These are phyloP conservation scores for Mariannaea elegans DNA, from an alignment of 2,329 filamentous ascomycete species.

Conservation along the genomic window DNA sequence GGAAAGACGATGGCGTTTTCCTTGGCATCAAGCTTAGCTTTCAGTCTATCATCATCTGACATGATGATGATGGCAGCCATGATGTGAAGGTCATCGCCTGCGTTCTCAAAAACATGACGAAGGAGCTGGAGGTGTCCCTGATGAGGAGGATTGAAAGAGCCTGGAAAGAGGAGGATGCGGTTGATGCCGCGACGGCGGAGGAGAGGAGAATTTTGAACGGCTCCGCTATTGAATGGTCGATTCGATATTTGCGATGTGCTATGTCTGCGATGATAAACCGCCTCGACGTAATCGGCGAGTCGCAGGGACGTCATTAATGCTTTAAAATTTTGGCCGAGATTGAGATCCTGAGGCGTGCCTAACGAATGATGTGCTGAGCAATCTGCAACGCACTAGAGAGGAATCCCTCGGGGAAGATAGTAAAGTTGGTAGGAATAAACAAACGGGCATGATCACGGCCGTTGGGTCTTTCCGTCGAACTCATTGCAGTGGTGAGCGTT, in stretches of 20 bases:
- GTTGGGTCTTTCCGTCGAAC: too few relatives aligned
- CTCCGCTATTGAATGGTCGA: constrained; percentile 29
- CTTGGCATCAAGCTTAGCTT: constrained; percentile 30
- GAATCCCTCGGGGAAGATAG: too few relatives aligned
- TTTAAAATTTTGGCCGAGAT: too few relatives aligned
- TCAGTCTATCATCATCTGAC: constrained; percentile 36
- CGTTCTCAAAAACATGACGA: constrained; percentile 38
- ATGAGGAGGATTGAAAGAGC: constrained; percentile 51
- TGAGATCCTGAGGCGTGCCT: too few relatives aligned
- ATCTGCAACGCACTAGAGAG: too few relatives aligned
- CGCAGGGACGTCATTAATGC: constrained; percentile 14
- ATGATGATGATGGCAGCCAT: constrained; percentile 44
- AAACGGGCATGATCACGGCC: too few relatives aligned
- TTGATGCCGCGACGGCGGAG: constrained; percentile 31
- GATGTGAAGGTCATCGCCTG: constrained; percentile 40
- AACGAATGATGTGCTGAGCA: too few relatives aligned
- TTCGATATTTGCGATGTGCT: neutral
- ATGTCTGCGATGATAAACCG: neutral
- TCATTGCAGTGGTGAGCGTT: too few relatives aligned
- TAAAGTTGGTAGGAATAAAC: too few relatives aligned
- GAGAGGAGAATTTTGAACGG: constrained; percentile 3
- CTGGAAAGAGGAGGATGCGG: constrained; percentile 47
- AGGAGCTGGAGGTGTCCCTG: constrained; percentile 46
- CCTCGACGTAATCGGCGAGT: constrained; percentile 32
- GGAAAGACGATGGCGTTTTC: constrained; percentile 25